Conservation (phyloP, 139 green algal species). For the Klebsormidium nitens region DNA sequence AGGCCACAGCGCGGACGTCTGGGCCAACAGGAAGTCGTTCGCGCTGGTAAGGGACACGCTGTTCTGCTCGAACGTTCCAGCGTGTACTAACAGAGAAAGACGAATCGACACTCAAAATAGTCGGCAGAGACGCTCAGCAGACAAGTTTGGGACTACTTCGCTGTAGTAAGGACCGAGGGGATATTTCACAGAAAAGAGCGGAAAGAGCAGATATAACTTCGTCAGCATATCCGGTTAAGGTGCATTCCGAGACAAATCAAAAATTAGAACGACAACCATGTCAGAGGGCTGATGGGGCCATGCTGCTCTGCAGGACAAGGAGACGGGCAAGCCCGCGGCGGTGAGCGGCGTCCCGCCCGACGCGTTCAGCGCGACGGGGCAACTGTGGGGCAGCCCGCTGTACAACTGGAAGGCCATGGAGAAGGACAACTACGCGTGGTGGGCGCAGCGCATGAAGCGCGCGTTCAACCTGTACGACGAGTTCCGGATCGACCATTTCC, state of each 20-base stretch:
- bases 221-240: too few species aligned
- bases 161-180: too few species aligned
- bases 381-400: constrained; percentile 95
- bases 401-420: constrained; percentile 81
- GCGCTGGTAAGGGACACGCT: constrained; percentile 49
- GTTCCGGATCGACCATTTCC: constrained; percentile 96
- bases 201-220: too few species aligned
- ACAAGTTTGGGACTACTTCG: too few species aligned
- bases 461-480: constrained; percentile 88
- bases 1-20: constrained; percentile 79
- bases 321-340: constrained; percentile 11
- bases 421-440: constrained; percentile 78
- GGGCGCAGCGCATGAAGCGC: constrained; percentile 71
- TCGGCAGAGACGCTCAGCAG: too few species aligned
- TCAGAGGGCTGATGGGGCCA: too few species aligned
- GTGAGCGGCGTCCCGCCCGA: constrained; percentile 91
- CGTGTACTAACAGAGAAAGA: too few species aligned
- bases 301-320: constrained; percentile 22
- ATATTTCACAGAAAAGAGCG: too few species aligned
- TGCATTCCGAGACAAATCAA: too few species aligned
- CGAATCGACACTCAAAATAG: too few species aligned
- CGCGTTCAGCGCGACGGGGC: constrained; percentile 87
- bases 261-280: too few species aligned
- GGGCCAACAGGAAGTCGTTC: constrained; percentile 80
- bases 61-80: too few species aligned